phyloP scores from a whole-genome alignment of 1,139 yeast genomes.

The Magnusiomyces fungicola region DNA sequence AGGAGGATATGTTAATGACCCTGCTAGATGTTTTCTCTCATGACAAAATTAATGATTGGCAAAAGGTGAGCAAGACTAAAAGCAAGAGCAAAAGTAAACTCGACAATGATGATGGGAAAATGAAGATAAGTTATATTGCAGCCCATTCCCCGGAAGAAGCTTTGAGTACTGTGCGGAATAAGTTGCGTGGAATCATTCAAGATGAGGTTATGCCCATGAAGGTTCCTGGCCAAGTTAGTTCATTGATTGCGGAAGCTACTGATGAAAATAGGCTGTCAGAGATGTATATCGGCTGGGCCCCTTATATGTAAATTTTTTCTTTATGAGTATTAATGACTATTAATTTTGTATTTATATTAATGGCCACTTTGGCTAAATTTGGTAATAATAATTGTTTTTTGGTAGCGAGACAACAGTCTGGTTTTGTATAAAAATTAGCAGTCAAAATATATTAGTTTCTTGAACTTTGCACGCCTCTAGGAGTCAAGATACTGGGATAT shows the following conservation, averaged over 20 bases:
- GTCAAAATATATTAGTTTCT: too few species aligned
- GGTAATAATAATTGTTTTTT: too few species aligned
- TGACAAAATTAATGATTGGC: slow-evolving; percentile 65
- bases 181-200: slow-evolving; percentile 77
- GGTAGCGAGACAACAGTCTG: too few species aligned
- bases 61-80: slow-evolving; percentile 13
- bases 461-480: too few species aligned
- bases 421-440: too few species aligned
- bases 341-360: background rate
- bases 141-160: slow-evolving; percentile 53
- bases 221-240: slow-evolving; percentile 89
- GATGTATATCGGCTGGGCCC: slow-evolving; percentile 96
- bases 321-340: too few species aligned
- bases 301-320: slow-evolving; percentile 44
- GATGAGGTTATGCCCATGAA: slow-evolving; percentile 82
- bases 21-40: slow-evolving; percentile 86
- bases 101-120: slow-evolving; percentile 7
- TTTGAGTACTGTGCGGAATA: slow-evolving; percentile 65
- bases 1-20: slow-evolving; percentile 87
- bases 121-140: slow-evolving; percentile 23
- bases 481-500: too few species aligned
- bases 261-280: slow-evolving; percentile 61
- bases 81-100: slow-evolving; percentile 12
- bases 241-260: slow-evolving; percentile 76
- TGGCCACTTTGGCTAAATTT: too few species aligned